Base-by-base conservation (phyloP, 78 protist genomes). In the Speleostelium caveatum region DNA sequence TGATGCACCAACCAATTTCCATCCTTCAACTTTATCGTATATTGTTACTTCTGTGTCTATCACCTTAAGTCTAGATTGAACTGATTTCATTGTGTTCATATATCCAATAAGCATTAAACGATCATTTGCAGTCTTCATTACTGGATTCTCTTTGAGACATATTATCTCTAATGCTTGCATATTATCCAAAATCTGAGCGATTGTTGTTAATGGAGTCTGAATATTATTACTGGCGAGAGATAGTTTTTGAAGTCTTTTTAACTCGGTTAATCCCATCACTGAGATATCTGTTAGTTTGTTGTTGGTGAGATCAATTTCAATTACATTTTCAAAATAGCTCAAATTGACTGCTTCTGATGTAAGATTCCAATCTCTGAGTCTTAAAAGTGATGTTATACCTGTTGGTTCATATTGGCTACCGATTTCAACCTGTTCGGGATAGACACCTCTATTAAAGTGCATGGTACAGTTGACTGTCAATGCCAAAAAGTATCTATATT, bases 131-230 rank as follows among this genome's bases (percentile, higher is more conserved):
- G 39, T 41, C 59, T 35, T 56, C 89, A 90, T 90, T 12, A 26
- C 39, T n/a, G 94, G 94, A 59, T 90, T 90, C 5, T 59, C 94
- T 19, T 89, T 56, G 59, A 90, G 39, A 49, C 85, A 88, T 14
- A 78, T 35, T 16, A 67, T 75, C 73, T 90, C 94, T 24, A 90
- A 32, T 10, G 69, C 33, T 19, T 5, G 21, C 28, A 90, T 28
- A 10, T 26, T 2, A 65, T 90, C 94, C 14, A 90, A 45, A 24
- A 90, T 3, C 10, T 63, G 88, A 39, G 90, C 94, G 0, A 90
- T 38, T 33, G 65, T n/a, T 33, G 61, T 78, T 2, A 90, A 16
- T 10, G 89, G 61, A 4, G 41, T 78, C 7, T 22, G 33, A 10
- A 90, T 78, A 21, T 69, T 63, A 38, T 90, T 90, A 35, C 78